phyloP scores from a whole-genome alignment of 495 filamentous ascomycete genomes.

The Lasiosphaeria miniovina region DNA sequence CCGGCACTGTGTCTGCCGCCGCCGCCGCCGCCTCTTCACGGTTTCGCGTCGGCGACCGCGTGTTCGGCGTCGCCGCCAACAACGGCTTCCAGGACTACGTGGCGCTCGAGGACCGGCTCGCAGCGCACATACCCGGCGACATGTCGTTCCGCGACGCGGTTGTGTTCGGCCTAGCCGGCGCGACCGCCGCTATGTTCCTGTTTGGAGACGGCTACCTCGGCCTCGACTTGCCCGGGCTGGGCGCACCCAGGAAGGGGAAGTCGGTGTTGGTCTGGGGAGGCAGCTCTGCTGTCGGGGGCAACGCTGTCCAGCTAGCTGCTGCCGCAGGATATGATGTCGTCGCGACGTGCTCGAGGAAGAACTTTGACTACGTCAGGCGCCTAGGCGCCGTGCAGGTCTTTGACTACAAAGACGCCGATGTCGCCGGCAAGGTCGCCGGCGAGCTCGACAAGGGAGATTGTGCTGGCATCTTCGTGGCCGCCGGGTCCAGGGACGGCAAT shows the following conservation, averaged over 20 bases:
- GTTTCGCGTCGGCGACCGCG: constrained; percentile 4
- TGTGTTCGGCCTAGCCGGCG: neutral
- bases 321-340: constrained; percentile 60
- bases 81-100: constrained; percentile 7
- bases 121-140: neutral
- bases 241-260: constrained; percentile 30
- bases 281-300: constrained; percentile 54
- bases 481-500: constrained; percentile 10
- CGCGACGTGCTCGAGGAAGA: constrained; percentile 50
- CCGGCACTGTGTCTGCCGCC: neutral
- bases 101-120: neutral
- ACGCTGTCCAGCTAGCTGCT: constrained; percentile 58
- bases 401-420: constrained; percentile 45
- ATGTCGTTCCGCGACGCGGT: neutral
- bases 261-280: constrained; percentile 50
- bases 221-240: constrained; percentile 18
- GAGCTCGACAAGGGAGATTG: constrained; percentile 25
- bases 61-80: constrained; percentile 3
- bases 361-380: constrained; percentile 35
- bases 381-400: constrained; percentile 20
- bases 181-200: constrained; percentile 23
- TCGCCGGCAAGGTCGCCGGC: constrained; percentile 26
- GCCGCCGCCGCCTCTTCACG: neutral
- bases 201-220: constrained; percentile 38
- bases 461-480: constrained; percentile 20